Conservation (phyloP, 768 basidiomycete species). For the Serpula lacrymans region DNA sequence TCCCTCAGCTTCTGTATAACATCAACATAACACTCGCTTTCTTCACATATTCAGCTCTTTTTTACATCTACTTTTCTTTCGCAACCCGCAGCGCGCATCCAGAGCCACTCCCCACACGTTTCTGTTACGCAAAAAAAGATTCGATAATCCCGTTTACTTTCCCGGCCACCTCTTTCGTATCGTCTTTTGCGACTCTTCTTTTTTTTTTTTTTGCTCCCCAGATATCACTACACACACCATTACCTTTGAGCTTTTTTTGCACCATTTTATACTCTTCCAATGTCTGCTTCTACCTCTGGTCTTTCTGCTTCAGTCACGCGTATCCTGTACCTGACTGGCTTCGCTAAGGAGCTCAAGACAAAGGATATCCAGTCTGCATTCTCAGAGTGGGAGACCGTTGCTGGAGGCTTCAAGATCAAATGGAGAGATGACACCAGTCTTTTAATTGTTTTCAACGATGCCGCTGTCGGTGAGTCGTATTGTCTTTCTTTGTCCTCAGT, state of each 20-base stretch:
- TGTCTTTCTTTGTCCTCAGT: slow-evolving; percentile 2
- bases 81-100: slow-evolving; percentile 4
- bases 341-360: slow-evolving; percentile 94
- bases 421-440: slow-evolving; percentile 98
- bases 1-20: slow-evolving; percentile 32
- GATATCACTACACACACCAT: slow-evolving; percentile 1
- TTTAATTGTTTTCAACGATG: slow-evolving; percentile 90
- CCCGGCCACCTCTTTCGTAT: slow-evolving; percentile 15
- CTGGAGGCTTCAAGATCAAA: slow-evolving; percentile 97
- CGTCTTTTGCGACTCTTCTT: slow-evolving; percentile 10
- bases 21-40: slow-evolving; percentile 26
- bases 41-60: slow-evolving; percentile 6
- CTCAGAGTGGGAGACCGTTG: slow-evolving; percentile 79
- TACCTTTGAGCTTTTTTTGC: slow-evolving; percentile 6
- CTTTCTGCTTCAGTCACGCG: slow-evolving; percentile 95
- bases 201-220: too few species aligned
- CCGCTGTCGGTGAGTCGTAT: slow-evolving; percentile 72
- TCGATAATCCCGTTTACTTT: slow-evolving; percentile 8
- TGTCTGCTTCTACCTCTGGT: slow-evolving; percentile 69
- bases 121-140: slow-evolving; percentile 22
- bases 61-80: slow-evolving; percentile 5
- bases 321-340: slow-evolving; percentile 89
- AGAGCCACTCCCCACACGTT: slow-evolving; percentile 21
- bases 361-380: slow-evolving; percentile 93
- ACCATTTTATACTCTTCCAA: slow-evolving; percentile 30